Conservation (phyloP, 306 rosid genomes). For the Phaseolus lunatus region DNA sequence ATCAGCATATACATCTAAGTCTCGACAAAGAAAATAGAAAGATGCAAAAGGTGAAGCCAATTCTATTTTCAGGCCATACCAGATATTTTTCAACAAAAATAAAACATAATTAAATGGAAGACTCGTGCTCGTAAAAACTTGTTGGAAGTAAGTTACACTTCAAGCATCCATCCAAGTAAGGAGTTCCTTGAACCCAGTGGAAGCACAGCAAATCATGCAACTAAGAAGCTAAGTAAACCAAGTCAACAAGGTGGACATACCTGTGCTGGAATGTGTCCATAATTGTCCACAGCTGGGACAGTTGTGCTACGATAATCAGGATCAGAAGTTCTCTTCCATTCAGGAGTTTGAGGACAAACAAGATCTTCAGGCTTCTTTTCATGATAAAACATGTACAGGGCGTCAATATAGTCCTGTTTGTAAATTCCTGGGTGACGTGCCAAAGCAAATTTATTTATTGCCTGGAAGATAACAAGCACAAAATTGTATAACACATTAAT, state of each 20-base stretch:
- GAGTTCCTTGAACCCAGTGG: constrained; percentile 33
- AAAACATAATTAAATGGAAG: constrained; percentile 11
- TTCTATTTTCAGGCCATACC: constrained; percentile 29
- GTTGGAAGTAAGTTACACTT: constrained; percentile 24
- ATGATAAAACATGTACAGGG: constrained; percentile 72
- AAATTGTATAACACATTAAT: constrained; percentile 23
- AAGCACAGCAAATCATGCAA: constrained; percentile 34
- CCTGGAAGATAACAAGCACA: constrained; percentile 59
- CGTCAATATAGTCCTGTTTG: constrained; percentile 89
- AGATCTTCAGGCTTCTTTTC: constrained; percentile 81
- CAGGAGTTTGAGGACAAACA: constrained; percentile 88
- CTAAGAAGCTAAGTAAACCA: constrained; percentile 23
- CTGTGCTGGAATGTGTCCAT: constrained; percentile 62
- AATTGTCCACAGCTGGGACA: constrained; percentile 62
- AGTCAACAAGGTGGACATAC: constrained; percentile 51
- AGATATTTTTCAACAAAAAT: constrained; percentile 24
- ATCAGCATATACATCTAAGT: constrained; percentile 7
- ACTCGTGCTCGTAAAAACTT: constrained; percentile 10
- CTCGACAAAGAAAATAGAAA: constrained; percentile 9
- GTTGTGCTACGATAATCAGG: constrained; percentile 75
- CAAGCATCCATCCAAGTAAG: constrained; percentile 23
- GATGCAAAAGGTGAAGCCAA: constrained; percentile 1
- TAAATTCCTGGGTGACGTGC: constrained; percentile 97
- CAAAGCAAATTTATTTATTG: constrained; percentile 67
- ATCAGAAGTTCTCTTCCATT: constrained; percentile 87